phyloP scores from a whole-genome alignment of 2,329 filamentous ascomycete species.

The Claviceps paspali region DNA sequence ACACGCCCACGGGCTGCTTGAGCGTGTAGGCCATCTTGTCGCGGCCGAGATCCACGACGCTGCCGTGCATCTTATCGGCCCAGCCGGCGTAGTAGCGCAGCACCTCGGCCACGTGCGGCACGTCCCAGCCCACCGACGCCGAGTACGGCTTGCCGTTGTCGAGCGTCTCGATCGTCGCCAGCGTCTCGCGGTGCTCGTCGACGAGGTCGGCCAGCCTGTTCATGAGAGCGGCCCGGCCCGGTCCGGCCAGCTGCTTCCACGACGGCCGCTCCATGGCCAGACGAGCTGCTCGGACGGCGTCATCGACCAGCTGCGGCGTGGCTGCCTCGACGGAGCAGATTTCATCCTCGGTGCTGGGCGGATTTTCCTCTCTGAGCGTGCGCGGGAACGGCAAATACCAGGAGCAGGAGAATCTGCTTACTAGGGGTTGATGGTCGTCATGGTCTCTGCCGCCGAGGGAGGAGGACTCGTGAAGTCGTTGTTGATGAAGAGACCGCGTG shows the following conservation, averaged over 20 bases:
- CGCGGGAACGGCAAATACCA: too few species aligned
- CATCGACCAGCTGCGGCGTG: slow-evolving; percentile 8
- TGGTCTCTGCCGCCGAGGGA: slow-evolving; percentile 47
- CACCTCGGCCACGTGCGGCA: slow-evolving; percentile 23
- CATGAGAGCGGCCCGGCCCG: slow-evolving; percentile 48
- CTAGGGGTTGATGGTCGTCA: slow-evolving; percentile 56
- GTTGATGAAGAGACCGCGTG: slow-evolving; percentile 69
- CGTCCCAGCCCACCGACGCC: slow-evolving; percentile 42
- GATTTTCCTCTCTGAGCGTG: too few species aligned
- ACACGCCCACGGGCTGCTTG: slow-evolving; percentile 39
- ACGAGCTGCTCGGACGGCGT: slow-evolving; percentile 28
- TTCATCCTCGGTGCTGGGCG: slow-evolving; percentile 9
- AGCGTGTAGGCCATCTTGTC: slow-evolving; percentile 59
- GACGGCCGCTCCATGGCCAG: slow-evolving; percentile 48
- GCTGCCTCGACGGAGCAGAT: slow-evolving; percentile 8
- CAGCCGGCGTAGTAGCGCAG: slow-evolving; percentile 42
- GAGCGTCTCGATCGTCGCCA: slow-evolving; percentile 48
- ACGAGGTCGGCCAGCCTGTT: slow-evolving; percentile 44
- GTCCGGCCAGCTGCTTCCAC: slow-evolving; percentile 47
- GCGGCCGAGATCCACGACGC: slow-evolving; percentile 56
- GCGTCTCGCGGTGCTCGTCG: slow-evolving; percentile 37
- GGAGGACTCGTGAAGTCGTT: slow-evolving; percentile 61
- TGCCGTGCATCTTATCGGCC: slow-evolving; percentile 72
- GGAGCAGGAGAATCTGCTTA: too few species aligned
- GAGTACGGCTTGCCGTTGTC: slow-evolving; percentile 57